A percentile compares a stretch with the other conserved stretches of the same genome.
These are phyloP conservation scores for Pestalotiopsis sp. DNA, from an alignment of 2,329 filamentous ascomycete genomes.

Conservation along the genomic window DNA sequence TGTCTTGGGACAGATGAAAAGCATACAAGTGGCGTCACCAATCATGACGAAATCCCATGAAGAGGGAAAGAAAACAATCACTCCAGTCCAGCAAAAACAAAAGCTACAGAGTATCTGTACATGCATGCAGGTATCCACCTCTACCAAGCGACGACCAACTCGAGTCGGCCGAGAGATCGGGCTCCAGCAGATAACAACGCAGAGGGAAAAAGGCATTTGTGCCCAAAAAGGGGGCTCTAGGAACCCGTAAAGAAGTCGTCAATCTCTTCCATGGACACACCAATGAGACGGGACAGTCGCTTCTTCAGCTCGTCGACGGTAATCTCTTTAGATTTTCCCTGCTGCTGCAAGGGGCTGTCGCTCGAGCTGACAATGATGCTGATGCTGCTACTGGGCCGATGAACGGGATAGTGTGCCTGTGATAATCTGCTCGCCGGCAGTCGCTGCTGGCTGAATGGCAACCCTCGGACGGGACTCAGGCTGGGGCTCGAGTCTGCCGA, in stretches of 20 bases:
- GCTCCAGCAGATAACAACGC: neutral
- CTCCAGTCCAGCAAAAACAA: neutral
- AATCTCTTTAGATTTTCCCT: constrained; percentile 22
- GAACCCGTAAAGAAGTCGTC: constrained; percentile 30
- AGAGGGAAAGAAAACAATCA: neutral
- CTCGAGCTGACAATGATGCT: neutral
- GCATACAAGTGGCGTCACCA: neutral
- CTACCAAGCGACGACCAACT: neutral
- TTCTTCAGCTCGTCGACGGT: constrained; percentile 34
- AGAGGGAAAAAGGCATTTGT: neutral
- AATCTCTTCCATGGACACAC: constrained; percentile 31
- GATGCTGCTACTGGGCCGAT: neutral
- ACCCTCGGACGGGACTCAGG: neutral
- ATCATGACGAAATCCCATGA: neutral
- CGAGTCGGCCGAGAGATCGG: no score
- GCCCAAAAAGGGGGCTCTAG: neutral
- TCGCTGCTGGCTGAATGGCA: neutral
- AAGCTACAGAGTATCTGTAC: neutral
- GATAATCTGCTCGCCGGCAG: neutral
- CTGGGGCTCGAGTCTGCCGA: neutral
- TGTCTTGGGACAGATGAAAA: neutral
- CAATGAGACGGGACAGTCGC: constrained; percentile 31
- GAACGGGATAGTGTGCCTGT: neutral
- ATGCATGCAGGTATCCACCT: constrained; percentile 3
- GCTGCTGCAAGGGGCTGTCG: neutral